Evolutionary conservation across 768 basidiomycete genomes (phyloP), one percentile per base, ranked within the genome.

Genomic region (Phlegmacium glaucopus): DNA sequence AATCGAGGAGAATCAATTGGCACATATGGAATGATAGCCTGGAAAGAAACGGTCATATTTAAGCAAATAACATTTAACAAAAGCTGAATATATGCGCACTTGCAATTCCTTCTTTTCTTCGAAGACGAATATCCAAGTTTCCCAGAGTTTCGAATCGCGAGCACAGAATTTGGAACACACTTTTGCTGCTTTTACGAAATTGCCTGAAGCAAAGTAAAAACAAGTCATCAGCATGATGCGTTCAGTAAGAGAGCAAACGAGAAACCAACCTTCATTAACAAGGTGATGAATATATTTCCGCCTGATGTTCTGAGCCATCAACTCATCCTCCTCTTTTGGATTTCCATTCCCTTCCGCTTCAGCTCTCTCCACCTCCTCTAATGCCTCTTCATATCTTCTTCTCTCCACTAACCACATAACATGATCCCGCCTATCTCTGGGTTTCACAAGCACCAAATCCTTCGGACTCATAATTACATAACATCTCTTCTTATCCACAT

Each of bases 121-220:
- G 61, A 95, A 98, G 11, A 80, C 71, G 58, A 96, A 95, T 59
- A 97, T 89, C 90, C 90, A 96, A 56, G 87, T 82, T 61, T 97
- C 94, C 96, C 96, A 99, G n/a, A 79, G 76, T 58, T 83, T 85
- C 9, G 76, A 66, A 56, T 95, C 81, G 37, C 81, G 80, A 4
- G 79, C 85, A 54, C 95, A 88, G 6, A 97, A 91, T 61, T 89
- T 93, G 0, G 91, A 85, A 55, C 83, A 85, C 18, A 96, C 67
- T 8, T 74, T 68, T 0, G 95, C 96, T 1, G 95, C 95, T 58
- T 89, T 89, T 0, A 62, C 68, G 54, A 82, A 97, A 41, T 78
- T 71, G 36, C 70, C 76, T 77, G 35, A 18, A 15, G 25, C 18
- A 29, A 32, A 10, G 12, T 47, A 32, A 25, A 3, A 32, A 13